Evolutionary conservation across 2,329 filamentous ascomycete genomes (phyloP), one percentile per base, ranked within the genome.

Genomic region (Fusarium sp.): DNA sequence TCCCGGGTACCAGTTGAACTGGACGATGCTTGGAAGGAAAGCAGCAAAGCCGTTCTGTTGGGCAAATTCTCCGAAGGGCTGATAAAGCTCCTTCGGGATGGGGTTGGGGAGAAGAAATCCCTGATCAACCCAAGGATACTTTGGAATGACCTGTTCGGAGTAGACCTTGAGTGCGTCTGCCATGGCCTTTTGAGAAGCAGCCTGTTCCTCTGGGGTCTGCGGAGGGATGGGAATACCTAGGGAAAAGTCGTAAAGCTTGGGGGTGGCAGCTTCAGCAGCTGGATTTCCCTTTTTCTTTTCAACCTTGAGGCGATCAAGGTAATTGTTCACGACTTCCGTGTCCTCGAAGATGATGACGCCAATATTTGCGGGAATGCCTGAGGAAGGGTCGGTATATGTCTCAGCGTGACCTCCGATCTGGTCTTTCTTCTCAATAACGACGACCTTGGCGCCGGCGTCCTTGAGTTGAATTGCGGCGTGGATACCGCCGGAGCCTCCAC

Each of bases 361-460:
- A 0, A 77, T 33, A 20, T 77, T 77, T 31, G 71, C 50, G 2
- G 35, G 60, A 1, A 58, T 31, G 6, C 63, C 66, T 1, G 75
- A 76, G 4, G 24, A 7, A 1, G 68, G 63, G 14, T 76, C 68
- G 60, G 64, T 13, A 0, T 77, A 77, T 37, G 75, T 77, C 57
- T 77, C 73, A 3, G 75, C 75, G 29, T 77, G 75, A 0, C 75
- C 75, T 5, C 75, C 75, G 2, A 77, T 77, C 24, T 74, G 73
- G 5, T 50, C 8, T n/a, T 75, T 64, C 20, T 70, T 69, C 48
- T 75, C 72, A 6, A 74, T 74, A 8, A 74, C 69, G 24, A 54
- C 72, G 6, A 74, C 39, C 1, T 27, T 73, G 10, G 66, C 69
- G 2, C 72, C 72, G 1, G 63, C 65, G 1, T 74, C 68, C 5